phyloP scores from a whole-genome alignment of 202 grass and related monocot species.

The Panicum hallii region DNA sequence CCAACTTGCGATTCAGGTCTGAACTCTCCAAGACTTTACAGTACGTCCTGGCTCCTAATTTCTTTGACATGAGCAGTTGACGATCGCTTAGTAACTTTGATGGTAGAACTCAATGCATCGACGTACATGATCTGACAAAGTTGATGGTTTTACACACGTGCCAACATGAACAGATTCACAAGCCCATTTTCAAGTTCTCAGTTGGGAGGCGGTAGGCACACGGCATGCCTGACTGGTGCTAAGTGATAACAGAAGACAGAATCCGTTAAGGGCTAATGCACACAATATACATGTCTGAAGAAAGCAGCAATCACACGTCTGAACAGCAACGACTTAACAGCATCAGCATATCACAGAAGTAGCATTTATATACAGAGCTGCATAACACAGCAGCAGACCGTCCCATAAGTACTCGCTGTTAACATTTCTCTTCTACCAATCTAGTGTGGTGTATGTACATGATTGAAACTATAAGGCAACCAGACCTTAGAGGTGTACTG shows the following conservation, averaged over 20 bases:
- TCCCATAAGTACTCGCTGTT: background rate
- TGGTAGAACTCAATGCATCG: background rate
- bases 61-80: background rate
- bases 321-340: background rate
- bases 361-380: slow-evolving; percentile 4
- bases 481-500: background rate
- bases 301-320: background rate
- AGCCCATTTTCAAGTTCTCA: background rate
- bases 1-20: slow-evolving; percentile 41
- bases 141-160: background rate
- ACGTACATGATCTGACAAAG: background rate
- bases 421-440: background rate
- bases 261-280: background rate
- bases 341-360: background rate
- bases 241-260: background rate
- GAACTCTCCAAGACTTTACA: background rate
- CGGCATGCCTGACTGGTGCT: background rate
- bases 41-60: background rate
- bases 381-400: background rate
- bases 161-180: background rate
- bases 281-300: background rate
- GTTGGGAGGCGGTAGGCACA: background rate
- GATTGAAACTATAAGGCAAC: background rate
- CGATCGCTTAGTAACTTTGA: background rate
- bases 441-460: slow-evolving; percentile 31